Evolutionary conservation across 257 asterid species (phyloP).

Genomic region (Salvia hispanica): DNA sequence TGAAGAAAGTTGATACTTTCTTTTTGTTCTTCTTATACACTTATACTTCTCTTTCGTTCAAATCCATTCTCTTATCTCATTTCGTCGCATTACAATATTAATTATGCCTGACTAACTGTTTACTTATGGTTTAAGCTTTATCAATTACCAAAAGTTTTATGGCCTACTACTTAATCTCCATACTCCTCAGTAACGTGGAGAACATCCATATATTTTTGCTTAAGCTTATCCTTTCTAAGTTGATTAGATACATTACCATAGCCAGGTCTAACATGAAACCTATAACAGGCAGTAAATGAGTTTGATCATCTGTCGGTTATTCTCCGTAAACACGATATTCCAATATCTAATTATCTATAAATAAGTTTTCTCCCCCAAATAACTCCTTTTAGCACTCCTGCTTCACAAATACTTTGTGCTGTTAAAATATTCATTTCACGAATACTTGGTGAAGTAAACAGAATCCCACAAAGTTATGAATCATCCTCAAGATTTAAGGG

Average conservation of each 20-base stretch:
- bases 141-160: conserved; percentile 6
- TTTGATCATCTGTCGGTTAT: not conserved
- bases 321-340: not conserved
- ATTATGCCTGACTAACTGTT: not conserved
- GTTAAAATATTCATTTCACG: no score
- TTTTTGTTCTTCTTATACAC: not conserved
- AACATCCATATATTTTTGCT: conserved; percentile 13
- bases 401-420: not conserved
- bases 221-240: conserved; percentile 3
- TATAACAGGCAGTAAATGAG: not conserved
- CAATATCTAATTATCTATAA: not conserved
- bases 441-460: no score
- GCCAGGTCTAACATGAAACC: conserved; percentile 6
- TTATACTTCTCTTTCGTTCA: not conserved
- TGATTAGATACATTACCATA: not conserved
- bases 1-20: not conserved
- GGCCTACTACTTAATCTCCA: not conserved
- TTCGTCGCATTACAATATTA: not conserved
- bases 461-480: no score
- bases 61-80: not conserved
- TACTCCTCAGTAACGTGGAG: not conserved
- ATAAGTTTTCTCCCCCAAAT: not conserved
- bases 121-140: not conserved
- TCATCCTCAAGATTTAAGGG: no score
- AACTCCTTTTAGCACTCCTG: not conserved